Conservation (phyloP, 2,329 filamentous ascomycete species). For the Fusarium phyllophilum region DNA sequence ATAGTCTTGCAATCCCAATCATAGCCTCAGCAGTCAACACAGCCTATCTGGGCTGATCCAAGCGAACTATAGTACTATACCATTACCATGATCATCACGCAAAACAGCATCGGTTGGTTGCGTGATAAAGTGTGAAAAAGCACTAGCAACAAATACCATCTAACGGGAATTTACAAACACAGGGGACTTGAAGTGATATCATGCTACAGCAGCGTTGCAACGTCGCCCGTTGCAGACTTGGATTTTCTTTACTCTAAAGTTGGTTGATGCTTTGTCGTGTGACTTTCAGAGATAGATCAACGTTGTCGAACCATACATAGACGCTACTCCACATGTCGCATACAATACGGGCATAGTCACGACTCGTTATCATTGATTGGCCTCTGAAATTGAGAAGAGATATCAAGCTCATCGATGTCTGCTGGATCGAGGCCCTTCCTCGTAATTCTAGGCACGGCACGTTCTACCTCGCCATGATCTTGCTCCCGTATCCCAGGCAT, state of each 20-base stretch:
- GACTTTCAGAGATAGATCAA: constrained; percentile 40
- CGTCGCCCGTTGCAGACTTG: constrained; percentile 32
- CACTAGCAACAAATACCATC: constrained; percentile 7
- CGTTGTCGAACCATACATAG: constrained; percentile 42
- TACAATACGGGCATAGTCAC: constrained; percentile 19
- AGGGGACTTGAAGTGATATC: constrained; percentile 46
- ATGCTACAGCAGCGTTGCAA: constrained; percentile 43
- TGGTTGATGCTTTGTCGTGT: constrained; percentile 41
- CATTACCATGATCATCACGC: background rate
- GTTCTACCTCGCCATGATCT: constrained; percentile 9
- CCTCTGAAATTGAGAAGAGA: background rate
- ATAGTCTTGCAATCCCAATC: constrained; percentile 5
- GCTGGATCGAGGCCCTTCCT: constrained; percentile 1
- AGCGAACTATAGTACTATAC: background rate
- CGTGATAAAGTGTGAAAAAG: background rate
- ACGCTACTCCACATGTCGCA: constrained; percentile 33
- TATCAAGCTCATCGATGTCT: constrained; percentile 2
- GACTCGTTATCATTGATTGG: constrained; percentile 1
- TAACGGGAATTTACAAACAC: background rate
- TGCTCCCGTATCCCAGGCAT: constrained; percentile 16
- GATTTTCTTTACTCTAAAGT: constrained; percentile 14
- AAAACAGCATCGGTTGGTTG: background rate
- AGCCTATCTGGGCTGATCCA: background rate
- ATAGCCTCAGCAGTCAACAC: background rate
- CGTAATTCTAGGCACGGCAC: background rate